phyloP scores from a whole-genome alignment of 176 grass and related monocot species.

The Eleusine coracana region DNA sequence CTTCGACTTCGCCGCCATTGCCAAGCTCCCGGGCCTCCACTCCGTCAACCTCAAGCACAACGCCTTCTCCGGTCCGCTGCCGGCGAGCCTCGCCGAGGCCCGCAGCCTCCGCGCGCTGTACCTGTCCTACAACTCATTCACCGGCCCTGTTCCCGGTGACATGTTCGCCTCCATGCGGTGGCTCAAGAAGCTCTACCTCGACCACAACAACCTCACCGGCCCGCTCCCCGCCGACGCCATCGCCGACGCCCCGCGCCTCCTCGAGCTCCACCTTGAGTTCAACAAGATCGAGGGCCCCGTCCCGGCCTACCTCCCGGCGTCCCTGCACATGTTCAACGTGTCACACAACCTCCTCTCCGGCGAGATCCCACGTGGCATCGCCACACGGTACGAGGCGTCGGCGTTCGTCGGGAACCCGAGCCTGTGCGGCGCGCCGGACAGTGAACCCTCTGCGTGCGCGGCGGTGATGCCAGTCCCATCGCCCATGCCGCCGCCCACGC shows the following conservation, averaged over 20 bases:
- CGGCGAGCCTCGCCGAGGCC: slow-evolving; percentile 41
- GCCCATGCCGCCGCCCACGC: slow-evolving; percentile 13
- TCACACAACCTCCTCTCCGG: slow-evolving; percentile 71
- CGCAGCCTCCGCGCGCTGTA: slow-evolving; percentile 60
- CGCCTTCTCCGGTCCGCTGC: slow-evolving; percentile 51
- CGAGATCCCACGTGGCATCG: slow-evolving; percentile 37
- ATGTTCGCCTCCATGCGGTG: slow-evolving; percentile 54
- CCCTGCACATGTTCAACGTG: slow-evolving; percentile 67
- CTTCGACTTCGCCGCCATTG: slow-evolving; percentile 54
- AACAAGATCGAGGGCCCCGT: slow-evolving; percentile 65
- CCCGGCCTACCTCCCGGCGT: slow-evolving; percentile 36
- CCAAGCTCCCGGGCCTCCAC: slow-evolving; percentile 49
- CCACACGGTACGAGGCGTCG: slow-evolving; percentile 39
- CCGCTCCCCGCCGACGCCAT: slow-evolving; percentile 52
- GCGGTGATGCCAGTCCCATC: not conserved
- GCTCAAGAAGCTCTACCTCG: slow-evolving; percentile 91
- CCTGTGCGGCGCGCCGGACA: slow-evolving; percentile 49
- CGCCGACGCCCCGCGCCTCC: slow-evolving; percentile 42
- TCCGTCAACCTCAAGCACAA: slow-evolving; percentile 66
- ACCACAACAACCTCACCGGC: slow-evolving; percentile 62
- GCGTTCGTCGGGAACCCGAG: slow-evolving; percentile 64
- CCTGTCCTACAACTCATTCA: slow-evolving; percentile 67
- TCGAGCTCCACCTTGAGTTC: slow-evolving; percentile 69
- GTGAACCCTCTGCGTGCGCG: slow-evolving; percentile 19
- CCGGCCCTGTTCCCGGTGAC: slow-evolving; percentile 48